Percentiles rank a stretch among this genome's conserved stretches.
These are phyloP conservation scores for Populus nigra DNA, from an alignment of 345 rosid genomes.

Conservation along the genomic window DNA sequence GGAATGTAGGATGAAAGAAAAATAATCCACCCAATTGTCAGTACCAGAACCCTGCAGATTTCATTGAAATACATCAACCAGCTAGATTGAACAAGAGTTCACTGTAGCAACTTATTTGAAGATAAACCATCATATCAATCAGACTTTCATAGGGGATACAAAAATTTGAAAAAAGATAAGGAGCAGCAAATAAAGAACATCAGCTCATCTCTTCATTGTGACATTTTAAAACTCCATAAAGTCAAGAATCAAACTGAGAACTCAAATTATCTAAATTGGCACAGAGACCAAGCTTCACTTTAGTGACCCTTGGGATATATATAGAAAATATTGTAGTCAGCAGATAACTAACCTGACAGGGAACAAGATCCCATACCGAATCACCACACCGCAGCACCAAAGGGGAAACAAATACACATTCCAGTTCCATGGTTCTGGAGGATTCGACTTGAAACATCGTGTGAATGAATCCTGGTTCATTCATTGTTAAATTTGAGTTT, in stretches of 20 bases:
- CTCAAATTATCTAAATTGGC: not conserved
- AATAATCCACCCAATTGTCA: constrained; percentile 87
- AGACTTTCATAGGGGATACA: not conserved
- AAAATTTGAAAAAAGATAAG: not conserved
- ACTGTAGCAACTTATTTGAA: not conserved
- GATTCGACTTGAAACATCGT: constrained; percentile 89
- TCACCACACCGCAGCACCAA: constrained; percentile 82
- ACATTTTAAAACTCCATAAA: not conserved
- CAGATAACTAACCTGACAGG: constrained; percentile 63
- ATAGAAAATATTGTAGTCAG: not conserved
- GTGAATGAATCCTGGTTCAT: constrained; percentile 78
- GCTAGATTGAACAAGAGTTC: not conserved
- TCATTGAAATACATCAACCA: constrained; percentile 10
- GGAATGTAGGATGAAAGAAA: constrained; percentile 80
- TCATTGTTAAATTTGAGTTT: not conserved
- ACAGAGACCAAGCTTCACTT: not conserved
- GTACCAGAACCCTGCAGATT: constrained; percentile 62
- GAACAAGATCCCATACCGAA: constrained; percentile 80
- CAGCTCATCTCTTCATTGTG: not conserved
- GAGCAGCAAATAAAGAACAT: not conserved
- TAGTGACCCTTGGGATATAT: not conserved
- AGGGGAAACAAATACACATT: constrained; percentile 85
- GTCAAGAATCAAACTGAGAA: not conserved
- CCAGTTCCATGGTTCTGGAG: constrained; percentile 98
- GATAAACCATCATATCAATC: not conserved